Evolutionary conservation across 176 grass and related monocot genomes (phyloP), one percentile per base, ranked within the genome.

Genomic region (Carex kokanica): DNA sequence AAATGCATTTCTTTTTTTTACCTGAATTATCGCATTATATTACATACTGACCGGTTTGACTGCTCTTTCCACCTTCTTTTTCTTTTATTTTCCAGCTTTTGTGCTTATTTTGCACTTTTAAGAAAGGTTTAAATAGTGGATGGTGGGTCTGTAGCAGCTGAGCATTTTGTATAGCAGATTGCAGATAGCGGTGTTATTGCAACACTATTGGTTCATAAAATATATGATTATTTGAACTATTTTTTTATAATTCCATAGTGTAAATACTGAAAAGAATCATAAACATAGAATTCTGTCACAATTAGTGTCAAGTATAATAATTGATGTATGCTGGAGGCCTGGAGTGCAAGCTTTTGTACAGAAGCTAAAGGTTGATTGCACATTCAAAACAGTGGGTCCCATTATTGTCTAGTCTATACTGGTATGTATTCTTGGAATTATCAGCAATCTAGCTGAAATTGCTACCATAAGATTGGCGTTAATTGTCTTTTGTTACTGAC

Each of bases 361-460:
- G 32, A 40, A 17, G 62, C 25, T 65, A 0, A 64, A 64, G 21
- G 25, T 31, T 65, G 12, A 12, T 65, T 65, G 13, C 27, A 32
- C n/a, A 24, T 73, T 73, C 23, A 8, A 23, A 49, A 23, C 18
- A 1, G 49, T 12, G 4, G 62, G n/a, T 49, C 69, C 17, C 41
- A 18, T 59, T 59, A 59, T 59, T 59, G 52, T n/a, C 1, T 59
- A 61, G 41, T 61, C 8, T 8, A 80, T 60, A 49, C 4, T 41
- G 84, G 52, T n/a, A 58, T 85, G 68, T 85, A 32, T 4, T 64
- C 61, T 58, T 45, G 14, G 17, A 64, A 34, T 31, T 34, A 70
- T 64, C 16, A 23, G 55, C 34, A 60, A 32, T 83, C 79, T 78
- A 23, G 31, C 18, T 43, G 79, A 60, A 79, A 43, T 78, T 53